Conservation (phyloP, 345 rosid genomes). For the Chamaenerion angustifolium region DNA sequence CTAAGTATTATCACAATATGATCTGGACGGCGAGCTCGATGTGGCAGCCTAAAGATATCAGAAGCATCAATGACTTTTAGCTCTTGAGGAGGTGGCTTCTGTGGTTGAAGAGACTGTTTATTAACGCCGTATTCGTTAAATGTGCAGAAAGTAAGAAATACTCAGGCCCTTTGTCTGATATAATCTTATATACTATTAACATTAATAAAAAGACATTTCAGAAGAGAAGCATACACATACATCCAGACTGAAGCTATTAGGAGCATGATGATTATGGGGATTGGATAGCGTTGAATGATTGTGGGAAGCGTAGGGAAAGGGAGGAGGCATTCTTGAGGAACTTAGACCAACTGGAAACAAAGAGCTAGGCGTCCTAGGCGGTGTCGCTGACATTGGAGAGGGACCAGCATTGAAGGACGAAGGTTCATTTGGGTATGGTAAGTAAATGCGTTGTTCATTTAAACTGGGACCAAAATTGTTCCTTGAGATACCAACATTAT, state of each 20-base stretch:
- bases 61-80: conserved; percentile 54
- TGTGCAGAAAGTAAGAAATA: neutral
- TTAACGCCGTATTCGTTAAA: conserved; percentile 18
- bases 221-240: conserved; percentile 1
- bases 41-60: conserved; percentile 53
- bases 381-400: conserved; percentile 57
- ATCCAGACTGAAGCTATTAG: neutral
- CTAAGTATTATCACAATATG: conserved; percentile 79
- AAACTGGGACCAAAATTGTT: conserved; percentile 7
- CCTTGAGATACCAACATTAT: conserved; percentile 1
- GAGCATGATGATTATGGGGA: conserved; percentile 2
- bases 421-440: conserved; percentile 7
- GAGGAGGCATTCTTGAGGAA: conserved; percentile 17
- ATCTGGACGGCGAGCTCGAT: conserved; percentile 60
- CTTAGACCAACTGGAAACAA: conserved; percentile 35
- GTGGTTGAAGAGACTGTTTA: conserved; percentile 16
- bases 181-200: no score
- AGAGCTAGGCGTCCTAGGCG: conserved; percentile 17
- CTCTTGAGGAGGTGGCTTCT: conserved; percentile 31
- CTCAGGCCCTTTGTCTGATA: no score
- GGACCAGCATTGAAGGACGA: conserved; percentile 42
- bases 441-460: conserved; percentile 12
- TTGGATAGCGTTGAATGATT: conserved; percentile 10
- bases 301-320: conserved; percentile 15
- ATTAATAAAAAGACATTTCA: no score